Evolutionary conservation across 371 early-diverging fungal species (phyloP).

Genomic region (Zopfochytrium polystomum): DNA sequence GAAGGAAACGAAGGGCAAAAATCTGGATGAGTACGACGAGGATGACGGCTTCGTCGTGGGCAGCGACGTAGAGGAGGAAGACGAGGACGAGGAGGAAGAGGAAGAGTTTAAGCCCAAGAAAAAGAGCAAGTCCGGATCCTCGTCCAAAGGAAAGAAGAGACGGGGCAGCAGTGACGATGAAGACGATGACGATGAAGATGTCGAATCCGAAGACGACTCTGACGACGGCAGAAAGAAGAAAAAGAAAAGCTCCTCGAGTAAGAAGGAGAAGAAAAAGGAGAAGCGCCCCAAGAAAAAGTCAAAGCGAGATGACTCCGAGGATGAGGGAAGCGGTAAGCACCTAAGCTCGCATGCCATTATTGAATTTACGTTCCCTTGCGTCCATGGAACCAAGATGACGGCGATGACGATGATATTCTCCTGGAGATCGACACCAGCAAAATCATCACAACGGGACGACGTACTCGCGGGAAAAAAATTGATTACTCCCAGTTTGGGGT

Average conservation of each 20-base stretch:
- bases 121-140: slow-evolving; percentile 1
- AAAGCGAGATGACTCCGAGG: slow-evolving; percentile 19
- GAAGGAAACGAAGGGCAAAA: slow-evolving; percentile 23
- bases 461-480: slow-evolving; percentile 70
- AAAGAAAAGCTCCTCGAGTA: background rate
- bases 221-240: slow-evolving; percentile 6
- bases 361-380: background rate
- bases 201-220: background rate
- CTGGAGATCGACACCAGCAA: slow-evolving; percentile 58
- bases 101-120: background rate
- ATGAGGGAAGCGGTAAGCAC: slow-evolving; percentile 16
- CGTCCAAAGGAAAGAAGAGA: slow-evolving; percentile 6
- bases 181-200: slow-evolving; percentile 11
- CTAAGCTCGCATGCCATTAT: slow-evolving; percentile 10
- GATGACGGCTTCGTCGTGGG: slow-evolving; percentile 31
- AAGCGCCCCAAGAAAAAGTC: background rate
- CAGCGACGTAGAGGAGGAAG: slow-evolving; percentile 28
- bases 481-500: slow-evolving; percentile 65
- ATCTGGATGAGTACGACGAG: slow-evolving; percentile 31
- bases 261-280: slow-evolving; percentile 15
- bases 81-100: slow-evolving; percentile 19
- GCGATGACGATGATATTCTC: slow-evolving; percentile 49
- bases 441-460: slow-evolving; percentile 62
- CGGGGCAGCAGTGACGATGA: slow-evolving; percentile 21
- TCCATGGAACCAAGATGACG: background rate